A percentile compares a stretch with the other conserved stretches of the same genome.
Conservation (phyloP, 2,329 filamentous ascomycete species). For the Coleophoma eucalyptorum region DNA sequence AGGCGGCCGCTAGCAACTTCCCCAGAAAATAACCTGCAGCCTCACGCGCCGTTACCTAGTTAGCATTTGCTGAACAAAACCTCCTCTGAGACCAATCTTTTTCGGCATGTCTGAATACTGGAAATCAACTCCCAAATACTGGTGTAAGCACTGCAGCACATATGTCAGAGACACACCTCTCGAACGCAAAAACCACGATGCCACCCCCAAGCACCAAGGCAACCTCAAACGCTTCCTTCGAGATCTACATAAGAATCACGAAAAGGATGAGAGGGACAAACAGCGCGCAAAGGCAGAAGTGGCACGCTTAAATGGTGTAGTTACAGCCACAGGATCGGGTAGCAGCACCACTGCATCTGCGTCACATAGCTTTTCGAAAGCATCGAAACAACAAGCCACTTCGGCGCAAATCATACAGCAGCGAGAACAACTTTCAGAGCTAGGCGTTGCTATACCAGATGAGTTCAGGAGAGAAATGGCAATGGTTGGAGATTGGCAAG, state of each 20-base stretch:
- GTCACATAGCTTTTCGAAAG: slow-evolving; percentile 13
- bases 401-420: slow-evolving; percentile 75
- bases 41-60: slow-evolving; percentile 1
- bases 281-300: slow-evolving; percentile 81
- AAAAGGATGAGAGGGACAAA: slow-evolving; percentile 76
- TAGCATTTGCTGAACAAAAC: neutral
- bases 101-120: slow-evolving; percentile 87
- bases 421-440: slow-evolving; percentile 78
- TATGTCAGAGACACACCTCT: slow-evolving; percentile 92
- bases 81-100: too few relatives aligned
- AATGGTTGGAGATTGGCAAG: slow-evolving; percentile 84
- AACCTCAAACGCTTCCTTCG: slow-evolving; percentile 86
- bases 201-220: slow-evolving; percentile 79
- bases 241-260: slow-evolving; percentile 80
- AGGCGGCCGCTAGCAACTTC: slow-evolving; percentile 6
- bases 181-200: slow-evolving; percentile 85
- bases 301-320: slow-evolving; percentile 77
- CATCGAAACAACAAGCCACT: slow-evolving; percentile 31
- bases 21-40: too few relatives aligned
- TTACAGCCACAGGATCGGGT: slow-evolving; percentile 37
- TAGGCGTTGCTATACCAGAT: slow-evolving; percentile 83
- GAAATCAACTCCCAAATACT: slow-evolving; percentile 96
- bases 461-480: slow-evolving; percentile 78
- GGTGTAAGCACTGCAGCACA: slow-evolving; percentile 94
- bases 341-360: slow-evolving; percentile 19